These are phyloP conservation scores for Triglochin maritima DNA, from an alignment of 106 monocot genomes.

Conservation along the genomic window DNA sequence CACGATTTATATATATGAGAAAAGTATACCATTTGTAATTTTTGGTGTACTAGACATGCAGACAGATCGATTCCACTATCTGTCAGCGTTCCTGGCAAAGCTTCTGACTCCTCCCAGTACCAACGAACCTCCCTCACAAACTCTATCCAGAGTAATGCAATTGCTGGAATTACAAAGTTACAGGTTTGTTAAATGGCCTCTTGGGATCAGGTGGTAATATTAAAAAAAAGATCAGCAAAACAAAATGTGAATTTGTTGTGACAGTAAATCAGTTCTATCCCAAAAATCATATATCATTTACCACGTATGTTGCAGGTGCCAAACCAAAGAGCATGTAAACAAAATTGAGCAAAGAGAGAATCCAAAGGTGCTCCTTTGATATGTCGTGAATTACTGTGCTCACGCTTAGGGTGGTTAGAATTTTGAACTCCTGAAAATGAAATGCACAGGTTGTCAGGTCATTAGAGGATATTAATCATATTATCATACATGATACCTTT, in stretches of 20 bases:
- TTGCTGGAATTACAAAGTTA: slow-evolving; percentile 35
- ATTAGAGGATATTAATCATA: not conserved
- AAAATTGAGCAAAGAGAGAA: slow-evolving; percentile 93
- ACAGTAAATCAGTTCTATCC: not conserved
- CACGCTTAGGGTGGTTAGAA: slow-evolving; percentile 16
- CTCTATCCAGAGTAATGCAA: slow-evolving; percentile 84
- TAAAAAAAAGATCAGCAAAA: too few relatives aligned
- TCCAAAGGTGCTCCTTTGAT: slow-evolving; percentile 84
- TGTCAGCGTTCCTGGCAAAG: slow-evolving; percentile 59
- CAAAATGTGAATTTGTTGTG: too few relatives aligned
- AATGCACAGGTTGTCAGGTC: not conserved
- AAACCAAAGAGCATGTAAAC: slow-evolving; percentile 94
- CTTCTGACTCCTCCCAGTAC: slow-evolving; percentile 96
- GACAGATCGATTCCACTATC: slow-evolving; percentile 65
- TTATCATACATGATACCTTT: not conserved
- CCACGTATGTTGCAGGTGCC: slow-evolving; percentile 88
- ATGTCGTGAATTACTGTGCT: slow-evolving; percentile 39
- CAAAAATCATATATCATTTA: slow-evolving; percentile 8
- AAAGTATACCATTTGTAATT: slow-evolving; percentile 77
- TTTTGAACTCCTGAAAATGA: slow-evolving; percentile 26
- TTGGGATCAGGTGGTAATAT: too few relatives aligned
- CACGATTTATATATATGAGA: not conserved
- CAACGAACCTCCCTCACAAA: slow-evolving; percentile 98
- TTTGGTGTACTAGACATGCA: slow-evolving; percentile 87
- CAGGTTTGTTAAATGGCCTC: not conserved